Evolutionary conservation across 352 stramenopile genomes (phyloP), one percentile per base, ranked within the genome.

Genomic region (Globisporangium recalcitrans): DNA sequence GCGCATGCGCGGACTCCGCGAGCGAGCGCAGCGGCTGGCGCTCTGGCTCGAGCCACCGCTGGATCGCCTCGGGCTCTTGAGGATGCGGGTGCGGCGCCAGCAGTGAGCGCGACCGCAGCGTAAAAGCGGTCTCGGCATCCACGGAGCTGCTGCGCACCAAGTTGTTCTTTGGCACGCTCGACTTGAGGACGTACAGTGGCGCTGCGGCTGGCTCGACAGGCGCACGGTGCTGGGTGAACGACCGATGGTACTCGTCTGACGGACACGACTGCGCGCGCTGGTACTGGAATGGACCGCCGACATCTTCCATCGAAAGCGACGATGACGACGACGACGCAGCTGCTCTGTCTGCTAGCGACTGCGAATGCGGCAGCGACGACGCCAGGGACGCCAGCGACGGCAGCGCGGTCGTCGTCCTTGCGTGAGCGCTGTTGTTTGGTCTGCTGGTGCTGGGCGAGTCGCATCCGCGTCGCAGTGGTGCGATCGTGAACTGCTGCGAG

Each of bases 91-190:
- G 58, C 69, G 47, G 69, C 52, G 34, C 63, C 56, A 58, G 69
- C 59, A 51, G 22, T 16, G 42, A 62, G 74, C 66, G 48, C 34
- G 65, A 52, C 2, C 67, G 67, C 22, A 75, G 64, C 13, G 62
- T 69, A 6, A 73, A 62, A 7, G 77, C 82, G 1, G 69, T 61
- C 21, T 62, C 63, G 4, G 49, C 62, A 31, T 88, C 82, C 62
- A 88, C 71, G 14, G 79, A 89, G 62, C 63, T 82, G 67, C 82
- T 91, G 32, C 79, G 78, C 58, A 83, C 73, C n/a, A 88, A 61
- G 1, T 74, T 74, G 58, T 69, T 68, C 24, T 70, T 74, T 16
- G 66, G 66, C 11, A 82, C 60, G 46, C 70, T 71, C 3, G 62
- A 42, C 24, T 52, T 67, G 4, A 67, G 62, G 1, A 75, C 29